Evolutionary conservation across 352 stramenopile genomes (phyloP).

Genomic region (Aphanomyces astaci): DNA sequence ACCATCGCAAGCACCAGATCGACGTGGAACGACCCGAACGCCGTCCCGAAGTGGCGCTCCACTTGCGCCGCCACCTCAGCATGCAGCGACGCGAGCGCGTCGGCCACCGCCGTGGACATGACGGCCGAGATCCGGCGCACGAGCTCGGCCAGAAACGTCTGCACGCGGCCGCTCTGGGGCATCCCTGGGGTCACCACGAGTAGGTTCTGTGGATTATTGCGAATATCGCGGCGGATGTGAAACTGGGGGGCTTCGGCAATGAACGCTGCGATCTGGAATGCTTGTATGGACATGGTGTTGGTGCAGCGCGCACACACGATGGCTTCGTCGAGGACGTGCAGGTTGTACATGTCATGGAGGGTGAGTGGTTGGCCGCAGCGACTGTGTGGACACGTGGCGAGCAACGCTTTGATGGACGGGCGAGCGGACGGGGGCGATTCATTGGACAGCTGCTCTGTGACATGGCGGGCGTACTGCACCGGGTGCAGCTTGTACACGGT

Average conservation of each 20-base stretch:
- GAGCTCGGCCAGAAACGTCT: background rate
- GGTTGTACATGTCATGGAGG: background rate
- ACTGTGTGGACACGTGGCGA: background rate
- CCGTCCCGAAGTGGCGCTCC: background rate
- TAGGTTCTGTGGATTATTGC: background rate
- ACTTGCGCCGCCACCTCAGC: background rate
- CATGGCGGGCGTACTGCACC: background rate
- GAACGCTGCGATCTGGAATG: background rate
- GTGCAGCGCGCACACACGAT: background rate
- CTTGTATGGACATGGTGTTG: background rate
- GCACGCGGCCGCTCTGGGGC: background rate
- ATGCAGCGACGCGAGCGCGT: background rate
- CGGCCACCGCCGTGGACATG: background rate
- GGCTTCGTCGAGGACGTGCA: background rate
- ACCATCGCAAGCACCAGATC: constrained; percentile 19
- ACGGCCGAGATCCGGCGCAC: background rate
- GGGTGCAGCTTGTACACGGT: constrained; percentile 16
- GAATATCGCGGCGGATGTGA: background rate
- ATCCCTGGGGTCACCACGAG: background rate
- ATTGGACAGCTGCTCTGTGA: no score
- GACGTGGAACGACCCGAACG: background rate
- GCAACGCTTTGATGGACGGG: background rate
- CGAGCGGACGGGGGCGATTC: background rate
- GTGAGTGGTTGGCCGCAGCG: background rate
- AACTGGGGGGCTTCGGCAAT: background rate